Evolutionary conservation across 2,329 filamentous ascomycete species (phyloP), one percentile per base, ranked within the genome.

Genomic region (Botrytis byssoidea): DNA sequence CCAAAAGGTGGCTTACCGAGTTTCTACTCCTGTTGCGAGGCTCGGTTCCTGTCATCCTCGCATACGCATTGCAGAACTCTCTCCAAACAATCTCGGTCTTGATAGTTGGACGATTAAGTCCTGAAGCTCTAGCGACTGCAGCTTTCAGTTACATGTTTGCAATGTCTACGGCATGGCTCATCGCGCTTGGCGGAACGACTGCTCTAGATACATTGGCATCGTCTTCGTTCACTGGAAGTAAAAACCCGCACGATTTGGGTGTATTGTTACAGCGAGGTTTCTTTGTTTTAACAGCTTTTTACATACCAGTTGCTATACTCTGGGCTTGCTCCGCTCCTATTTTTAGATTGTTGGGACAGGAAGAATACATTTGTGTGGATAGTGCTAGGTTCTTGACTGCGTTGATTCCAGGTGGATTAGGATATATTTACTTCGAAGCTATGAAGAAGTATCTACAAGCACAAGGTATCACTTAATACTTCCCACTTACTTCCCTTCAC

Each of bases 131-230:
- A 10, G 93, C 94, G 0, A 93, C 92, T 0, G 91, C 93, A 1
- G 93, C 94, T 0, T 97, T 97, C 79, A 93, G 92, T 2, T 95
- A 96, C 84, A 97, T 97, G 94, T 97, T 97, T 78, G 94, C 94
- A 72, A 94, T 95, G 92, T 90, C 92, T 35, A 94, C 93, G 0
- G 94, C 91, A 0, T 97, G 94, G 93, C 87, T 97, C 55, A 92
- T 97, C 74, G 94, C 91, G 0, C 87, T 97, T 6, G 94, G 94
- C 42, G 94, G 94, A 12, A 95, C 93, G 0, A 97, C 93, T 1
- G 94, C 94, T 0, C 87, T 97, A 61, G 94, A 97, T 81, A 97
- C 94, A 0, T 85, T 97, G 37, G 93, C 93, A 2, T 95, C 93
- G 0, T 93, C 91, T 65, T 91, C 91, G 63, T 97, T 94, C 81